Base-by-base conservation (phyloP, 23 red algal species). In the Porphyridium purpureum region DNA sequence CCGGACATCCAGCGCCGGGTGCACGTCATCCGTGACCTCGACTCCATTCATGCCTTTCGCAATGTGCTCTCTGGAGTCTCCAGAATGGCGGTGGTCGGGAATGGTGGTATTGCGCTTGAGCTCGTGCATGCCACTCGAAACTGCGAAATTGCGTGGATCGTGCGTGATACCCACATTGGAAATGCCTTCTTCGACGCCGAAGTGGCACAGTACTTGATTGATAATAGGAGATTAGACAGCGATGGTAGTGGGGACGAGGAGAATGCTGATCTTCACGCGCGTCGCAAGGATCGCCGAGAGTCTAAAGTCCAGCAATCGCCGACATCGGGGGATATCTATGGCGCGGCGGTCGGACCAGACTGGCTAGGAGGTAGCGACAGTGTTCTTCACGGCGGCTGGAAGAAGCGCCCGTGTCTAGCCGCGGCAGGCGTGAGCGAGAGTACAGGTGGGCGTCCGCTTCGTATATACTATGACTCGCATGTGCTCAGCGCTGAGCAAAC, bases 81-180 rank as follows among this genome's bases (percentile, higher is more conserved):
- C 27, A 35, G 62, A 19, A 24, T 83, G 21, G 33, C 63, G 44
- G 40, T 94, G 29, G 48, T 94, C 11, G 87, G 87, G 2, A 81
- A 73, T 27, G 87, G 87, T 9, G 76, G 87, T 24, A 94, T 94
- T 64, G 87, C 62, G 5, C 60, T 94, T 63, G 87, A 94, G 58
- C 31, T 94, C 50, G 87, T 72, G 5, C 68, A 83, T 53, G 87
- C 44, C 0, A 55, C 76, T 38, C 21, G 40, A 23, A 54, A 47
- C 5, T 70, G 69, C 38, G 49, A 67, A 11, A 69, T 94, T 20
- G 51, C 70, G 44, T 94, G 87, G 87, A 40, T 94, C 15, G 42
- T 77, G 33, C 54, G 71, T 19, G 75, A 75, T 5, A 24, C 25
- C 24, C 66, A 72, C 34, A 33, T 94, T 35, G 87, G 87, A 5